Conservation (phyloP, 2,329 filamentous ascomycete species). For the Monosporascus sp. region DNA sequence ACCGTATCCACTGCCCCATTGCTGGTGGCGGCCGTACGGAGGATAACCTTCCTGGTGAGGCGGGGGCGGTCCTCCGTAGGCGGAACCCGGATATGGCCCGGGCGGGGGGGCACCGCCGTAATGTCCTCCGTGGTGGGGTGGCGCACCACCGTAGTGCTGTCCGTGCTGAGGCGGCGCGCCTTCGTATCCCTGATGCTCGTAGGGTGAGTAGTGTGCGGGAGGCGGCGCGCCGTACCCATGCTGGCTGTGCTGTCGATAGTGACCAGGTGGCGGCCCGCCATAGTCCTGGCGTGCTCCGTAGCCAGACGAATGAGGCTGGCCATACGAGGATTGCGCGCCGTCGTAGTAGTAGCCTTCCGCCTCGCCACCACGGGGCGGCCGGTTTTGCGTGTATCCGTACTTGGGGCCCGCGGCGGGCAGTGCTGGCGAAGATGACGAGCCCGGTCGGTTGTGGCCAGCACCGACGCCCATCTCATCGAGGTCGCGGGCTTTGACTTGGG, state of each 20-base stretch:
- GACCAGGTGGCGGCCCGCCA: slow-evolving; percentile 4
- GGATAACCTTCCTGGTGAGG: slow-evolving; percentile 1
- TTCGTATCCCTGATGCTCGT: slow-evolving; percentile 3
- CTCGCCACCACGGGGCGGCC: slow-evolving; percentile 14
- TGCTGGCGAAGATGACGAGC: slow-evolving; percentile 21
- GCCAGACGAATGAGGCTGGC: not conserved
- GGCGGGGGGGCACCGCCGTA: not conserved
- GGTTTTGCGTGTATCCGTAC: slow-evolving; percentile 37
- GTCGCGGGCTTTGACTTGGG: slow-evolving; percentile 55
- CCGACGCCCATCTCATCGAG: slow-evolving; percentile 48
- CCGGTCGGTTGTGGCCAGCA: slow-evolving; percentile 37
- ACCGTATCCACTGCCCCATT: slow-evolving; percentile 1
- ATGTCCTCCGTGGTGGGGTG: not conserved
- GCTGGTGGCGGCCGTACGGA: slow-evolving; percentile 1
- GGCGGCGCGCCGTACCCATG: slow-evolving; percentile 10
- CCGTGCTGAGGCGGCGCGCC: slow-evolving; percentile 20
- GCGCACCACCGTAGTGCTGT: slow-evolving; percentile 18
- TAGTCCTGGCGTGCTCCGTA: slow-evolving; percentile 9
- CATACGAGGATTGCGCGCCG: not conserved
- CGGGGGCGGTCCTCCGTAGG: slow-evolving; percentile 1
- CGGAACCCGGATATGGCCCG: not conserved
- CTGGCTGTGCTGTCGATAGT: not conserved
- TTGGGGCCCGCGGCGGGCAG: slow-evolving; percentile 23
- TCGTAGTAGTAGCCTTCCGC: slow-evolving; percentile 7
- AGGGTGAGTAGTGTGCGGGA: not conserved